phyloP scores from a whole-genome alignment of 2,329 filamentous ascomycete species.

The Tolypocladium nubicola region DNA sequence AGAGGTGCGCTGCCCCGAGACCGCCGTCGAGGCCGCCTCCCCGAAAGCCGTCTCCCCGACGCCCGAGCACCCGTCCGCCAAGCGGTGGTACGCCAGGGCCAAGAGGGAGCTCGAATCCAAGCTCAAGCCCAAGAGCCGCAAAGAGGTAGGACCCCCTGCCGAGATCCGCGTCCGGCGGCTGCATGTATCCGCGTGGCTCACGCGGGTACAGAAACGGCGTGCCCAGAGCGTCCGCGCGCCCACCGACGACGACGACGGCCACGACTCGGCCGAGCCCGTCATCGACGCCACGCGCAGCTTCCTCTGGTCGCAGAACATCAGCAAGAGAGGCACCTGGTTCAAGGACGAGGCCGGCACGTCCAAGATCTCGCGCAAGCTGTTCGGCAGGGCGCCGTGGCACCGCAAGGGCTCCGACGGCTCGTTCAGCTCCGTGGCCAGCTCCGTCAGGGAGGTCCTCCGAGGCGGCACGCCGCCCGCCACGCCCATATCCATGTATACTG shows the following conservation, averaged over 20 bases:
- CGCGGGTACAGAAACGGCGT: neutral
- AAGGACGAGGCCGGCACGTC: constrained; percentile 19
- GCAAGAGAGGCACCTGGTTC: constrained; percentile 15
- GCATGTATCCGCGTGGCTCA: neutral
- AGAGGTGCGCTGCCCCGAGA: neutral
- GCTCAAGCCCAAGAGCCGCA: constrained; percentile 7
- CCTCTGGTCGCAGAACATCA: constrained; percentile 8
- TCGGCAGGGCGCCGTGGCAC: constrained; percentile 29
- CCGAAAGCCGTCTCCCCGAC: neutral
- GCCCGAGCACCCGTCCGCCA: neutral
- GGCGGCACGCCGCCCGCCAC: constrained; percentile 22
- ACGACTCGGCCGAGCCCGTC: constrained; percentile 1
- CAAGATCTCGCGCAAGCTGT: constrained; percentile 24
- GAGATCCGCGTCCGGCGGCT: neutral
- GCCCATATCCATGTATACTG: constrained; percentile 8
- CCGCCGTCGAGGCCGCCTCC: neutral
- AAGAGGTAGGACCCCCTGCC: constrained; percentile 4
- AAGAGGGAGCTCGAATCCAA: constrained; percentile 14
- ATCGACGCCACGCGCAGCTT: constrained; percentile 8
- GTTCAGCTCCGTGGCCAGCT: constrained; percentile 28
- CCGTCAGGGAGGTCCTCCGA: constrained; percentile 27
- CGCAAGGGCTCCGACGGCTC: constrained; percentile 28
- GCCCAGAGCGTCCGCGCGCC: neutral
- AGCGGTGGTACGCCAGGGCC: constrained; percentile 8
- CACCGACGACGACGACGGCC: constrained; percentile 7